Base-by-base conservation (phyloP, 208 protist species). In the Strigomonas culicis region DNA sequence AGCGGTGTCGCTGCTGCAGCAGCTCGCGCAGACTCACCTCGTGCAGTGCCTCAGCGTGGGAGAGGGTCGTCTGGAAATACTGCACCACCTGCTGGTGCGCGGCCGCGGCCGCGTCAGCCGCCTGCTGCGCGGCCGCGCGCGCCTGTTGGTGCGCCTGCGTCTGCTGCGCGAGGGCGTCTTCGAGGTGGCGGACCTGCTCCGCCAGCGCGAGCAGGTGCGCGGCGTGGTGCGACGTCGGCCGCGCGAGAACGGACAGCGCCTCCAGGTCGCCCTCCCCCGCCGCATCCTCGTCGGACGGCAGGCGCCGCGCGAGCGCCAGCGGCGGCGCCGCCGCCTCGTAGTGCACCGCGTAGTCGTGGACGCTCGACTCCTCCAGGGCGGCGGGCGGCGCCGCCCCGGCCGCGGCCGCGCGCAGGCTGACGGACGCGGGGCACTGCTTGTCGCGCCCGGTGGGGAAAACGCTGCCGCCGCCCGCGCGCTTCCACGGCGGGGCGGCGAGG, bases 101-200 rank as follows among this genome's bases (percentile, higher is more conserved):
- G 25, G 77, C 79, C 46, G 75, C 71, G 11, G 49, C 62, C 19
- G 70, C 66, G 28, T 79, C 68, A 25, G 84, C 70, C 36, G 79
- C 69, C 1, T 34, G 50, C 7, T 78, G 47, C 21, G 72, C 69
- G 19, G 63, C 59, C 19, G 70, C 79, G 28, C 85, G 79, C 60
- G 86, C 82, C 31, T 73, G 52, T 64, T 92, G 82, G 75, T 92
- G 88, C 30, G 70, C 66, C 21, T 31, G 24, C 22, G 80, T 79
- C 63, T 90, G 86, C 27, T 76, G 74, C 55, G 89, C 86, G 22
- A 92, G 71, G 59, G 83, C 77, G 56, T 87, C 66, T 13, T 74
- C 72, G 19, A 92, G 76, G 70, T 82, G 71, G 30, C 76, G 60
- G 0, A 82, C 72, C 64, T 92, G 75, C 46, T 74, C 80, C 10